Base-by-base conservation (phyloP, 192 early-diverging fungal genomes). In the Linnemannia elongata region DNA sequence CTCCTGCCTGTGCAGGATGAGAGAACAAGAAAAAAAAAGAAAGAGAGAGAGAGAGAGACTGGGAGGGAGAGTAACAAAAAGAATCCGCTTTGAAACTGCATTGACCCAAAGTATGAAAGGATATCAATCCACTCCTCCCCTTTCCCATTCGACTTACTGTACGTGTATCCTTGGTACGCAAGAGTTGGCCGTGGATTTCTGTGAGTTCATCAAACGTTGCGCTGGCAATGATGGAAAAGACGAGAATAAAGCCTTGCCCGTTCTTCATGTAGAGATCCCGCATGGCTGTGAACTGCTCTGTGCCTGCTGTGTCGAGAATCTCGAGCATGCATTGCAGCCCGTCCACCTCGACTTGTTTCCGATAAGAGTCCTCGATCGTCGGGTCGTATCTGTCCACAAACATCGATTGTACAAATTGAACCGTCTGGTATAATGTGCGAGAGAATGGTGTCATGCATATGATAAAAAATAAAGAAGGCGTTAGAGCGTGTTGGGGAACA, bases 301-400 rank as follows among this genome's bases (percentile, higher is more conserved):
- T 92, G 71, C 97, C 97, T 20, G 97, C 97, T 30, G 96, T 97
- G 91, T 98, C 97, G 54, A 98, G 94, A 69, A 98, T 93, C 78
- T 98, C 97, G 33, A 98, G 92, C 81, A 97, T 90, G 66, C 96
- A 97, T 54, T 91, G 91, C 77, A 95, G 93, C 75, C 90, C 92
- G 81, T 98, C 97, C 22, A 98, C 93, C 74, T 93, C 89, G 76
- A 95, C 96, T 82, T 97, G 94, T 84, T 97, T 97, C 80, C 96
- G 92, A 91, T 98, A 97, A 75, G 92, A 93, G 79, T 95, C 95
- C 85, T 98, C 97, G 78, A 98, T 98, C 15, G 97, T 98, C 63
- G 97, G 97, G 81, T 98, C 97, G 85, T 98, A 98, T 63, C 96
- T 95, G 47, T 97, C 96, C 36, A 96, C 94, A 87, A 98, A 98